Evolutionary conservation across 2,329 filamentous ascomycete genomes (phyloP).

Genomic region (Fusarium ambrosium): DNA sequence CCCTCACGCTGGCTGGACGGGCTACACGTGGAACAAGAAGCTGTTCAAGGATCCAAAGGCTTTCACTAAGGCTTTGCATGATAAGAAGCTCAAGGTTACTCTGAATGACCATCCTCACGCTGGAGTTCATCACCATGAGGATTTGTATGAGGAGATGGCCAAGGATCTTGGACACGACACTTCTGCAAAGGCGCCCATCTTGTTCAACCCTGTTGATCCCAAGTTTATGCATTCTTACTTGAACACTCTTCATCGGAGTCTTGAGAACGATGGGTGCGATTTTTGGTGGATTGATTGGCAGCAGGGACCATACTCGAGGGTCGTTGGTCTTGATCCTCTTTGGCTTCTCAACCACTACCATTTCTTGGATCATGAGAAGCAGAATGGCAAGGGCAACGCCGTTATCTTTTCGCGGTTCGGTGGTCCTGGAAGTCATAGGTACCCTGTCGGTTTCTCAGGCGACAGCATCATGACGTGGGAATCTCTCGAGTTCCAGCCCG

Average conservation of each 20-base stretch:
- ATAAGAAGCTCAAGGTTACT: slow-evolving; percentile 65
- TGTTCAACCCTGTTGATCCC: slow-evolving; percentile 67
- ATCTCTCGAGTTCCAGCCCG: slow-evolving; percentile 73
- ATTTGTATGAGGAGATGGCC: slow-evolving; percentile 68
- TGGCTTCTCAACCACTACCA: slow-evolving; percentile 77
- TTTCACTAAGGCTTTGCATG: slow-evolving; percentile 66
- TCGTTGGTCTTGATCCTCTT: slow-evolving; percentile 71
- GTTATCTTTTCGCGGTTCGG: slow-evolving; percentile 73
- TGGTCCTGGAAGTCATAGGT: slow-evolving; percentile 73
- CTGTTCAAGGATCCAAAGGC: slow-evolving; percentile 63
- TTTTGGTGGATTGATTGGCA: slow-evolving; percentile 81
- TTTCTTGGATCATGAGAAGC: slow-evolving; percentile 63
- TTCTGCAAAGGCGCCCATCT: slow-evolving; percentile 62
- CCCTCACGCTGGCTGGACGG: slow-evolving; percentile 60
- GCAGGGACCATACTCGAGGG: slow-evolving; percentile 67
- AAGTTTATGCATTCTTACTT: slow-evolving; percentile 71
- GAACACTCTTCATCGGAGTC: slow-evolving; percentile 66
- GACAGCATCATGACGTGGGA: slow-evolving; percentile 72
- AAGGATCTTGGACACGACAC: slow-evolving; percentile 65
- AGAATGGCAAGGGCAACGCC: slow-evolving; percentile 52
- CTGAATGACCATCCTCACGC: slow-evolving; percentile 74
- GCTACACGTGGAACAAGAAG: slow-evolving; percentile 72
- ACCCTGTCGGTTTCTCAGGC: slow-evolving; percentile 75
- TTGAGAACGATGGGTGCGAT: slow-evolving; percentile 70
- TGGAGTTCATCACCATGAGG: slow-evolving; percentile 69